phyloP scores from a whole-genome alignment of 495 filamentous ascomycete genomes.

The Trichocladium uniseriatum region DNA sequence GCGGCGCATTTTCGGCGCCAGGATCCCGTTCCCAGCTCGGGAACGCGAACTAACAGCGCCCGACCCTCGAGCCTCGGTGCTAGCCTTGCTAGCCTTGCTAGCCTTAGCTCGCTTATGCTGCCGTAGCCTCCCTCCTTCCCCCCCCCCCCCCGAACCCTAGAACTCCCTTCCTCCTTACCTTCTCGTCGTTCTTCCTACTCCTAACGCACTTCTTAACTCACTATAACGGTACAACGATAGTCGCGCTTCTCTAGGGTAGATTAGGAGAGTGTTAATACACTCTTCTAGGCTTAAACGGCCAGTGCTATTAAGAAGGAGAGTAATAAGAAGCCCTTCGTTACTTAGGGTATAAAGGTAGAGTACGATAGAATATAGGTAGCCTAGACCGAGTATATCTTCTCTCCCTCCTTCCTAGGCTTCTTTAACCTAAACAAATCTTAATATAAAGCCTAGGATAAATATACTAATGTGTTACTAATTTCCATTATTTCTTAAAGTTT shows the following conservation, averaged over 20 bases:
- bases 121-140: constrained; percentile 1
- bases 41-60: constrained; percentile 1
- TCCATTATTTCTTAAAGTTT: constrained; percentile 2
- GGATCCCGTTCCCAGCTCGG: constrained; percentile 1
- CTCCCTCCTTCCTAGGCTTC: not conserved
- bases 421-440: not conserved
- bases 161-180: not conserved
- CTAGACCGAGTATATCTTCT: constrained; percentile 6
- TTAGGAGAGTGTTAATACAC: constrained; percentile 1
- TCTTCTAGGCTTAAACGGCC: not conserved
- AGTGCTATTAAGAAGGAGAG: not conserved
- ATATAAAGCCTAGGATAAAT: constrained; percentile 1
- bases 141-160: not conserved
- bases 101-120: not conserved
- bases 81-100: not conserved
- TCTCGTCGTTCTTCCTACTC: not conserved
- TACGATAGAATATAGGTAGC: constrained; percentile 2
- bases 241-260: constrained; percentile 2
- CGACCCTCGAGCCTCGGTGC: constrained; percentile 2
- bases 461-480: not conserved
- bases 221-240: constrained; percentile 3
- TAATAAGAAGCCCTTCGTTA: constrained; percentile 5
- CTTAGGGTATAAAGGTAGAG: not conserved
- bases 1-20: not conserved
- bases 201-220: not conserved